Conservation (phyloP, 495 filamentous ascomycete species). For the Daldinia loculata region DNA sequence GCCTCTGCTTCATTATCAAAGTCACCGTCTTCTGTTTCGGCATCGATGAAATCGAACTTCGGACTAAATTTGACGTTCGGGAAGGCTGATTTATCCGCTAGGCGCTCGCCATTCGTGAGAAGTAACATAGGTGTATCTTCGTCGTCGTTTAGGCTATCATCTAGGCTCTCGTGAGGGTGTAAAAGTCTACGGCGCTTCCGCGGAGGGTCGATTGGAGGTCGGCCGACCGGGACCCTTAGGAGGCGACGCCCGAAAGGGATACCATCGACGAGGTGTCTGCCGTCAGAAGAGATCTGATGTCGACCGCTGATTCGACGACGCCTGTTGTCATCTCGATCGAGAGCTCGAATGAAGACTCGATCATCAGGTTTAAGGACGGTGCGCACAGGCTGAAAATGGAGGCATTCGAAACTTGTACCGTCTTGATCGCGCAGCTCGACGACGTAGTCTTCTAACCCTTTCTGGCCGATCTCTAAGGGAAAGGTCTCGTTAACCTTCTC, state of each 20-base stretch:
- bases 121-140: constrained; percentile 48
- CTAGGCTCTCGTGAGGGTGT: constrained; percentile 49
- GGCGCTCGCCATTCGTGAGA: constrained; percentile 49
- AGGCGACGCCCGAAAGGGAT: constrained; percentile 84
- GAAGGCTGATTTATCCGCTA: neutral
- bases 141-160: constrained; percentile 39
- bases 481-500: constrained; percentile 84
- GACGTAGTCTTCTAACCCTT: constrained; percentile 92
- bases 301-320: constrained; percentile 79
- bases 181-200: constrained; percentile 72
- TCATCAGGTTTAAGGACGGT: constrained; percentile 83
- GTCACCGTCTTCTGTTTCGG: constrained; percentile 39
- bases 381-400: constrained; percentile 82
- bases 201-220: constrained; percentile 76
- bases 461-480: constrained; percentile 82
- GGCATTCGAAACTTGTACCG: constrained; percentile 78
- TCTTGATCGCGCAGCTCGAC: constrained; percentile 71
- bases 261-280: constrained; percentile 87
- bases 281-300: constrained; percentile 81
- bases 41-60: constrained; percentile 22
- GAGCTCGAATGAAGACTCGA: constrained; percentile 82
- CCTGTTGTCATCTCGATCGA: constrained; percentile 77
- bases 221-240: constrained; percentile 62
- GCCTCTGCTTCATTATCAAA: constrained; percentile 40
- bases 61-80: constrained; percentile 21